These are phyloP conservation scores for Apiospora hydei DNA, from an alignment of 2,329 filamentous ascomycete genomes.

Conservation along the genomic window DNA sequence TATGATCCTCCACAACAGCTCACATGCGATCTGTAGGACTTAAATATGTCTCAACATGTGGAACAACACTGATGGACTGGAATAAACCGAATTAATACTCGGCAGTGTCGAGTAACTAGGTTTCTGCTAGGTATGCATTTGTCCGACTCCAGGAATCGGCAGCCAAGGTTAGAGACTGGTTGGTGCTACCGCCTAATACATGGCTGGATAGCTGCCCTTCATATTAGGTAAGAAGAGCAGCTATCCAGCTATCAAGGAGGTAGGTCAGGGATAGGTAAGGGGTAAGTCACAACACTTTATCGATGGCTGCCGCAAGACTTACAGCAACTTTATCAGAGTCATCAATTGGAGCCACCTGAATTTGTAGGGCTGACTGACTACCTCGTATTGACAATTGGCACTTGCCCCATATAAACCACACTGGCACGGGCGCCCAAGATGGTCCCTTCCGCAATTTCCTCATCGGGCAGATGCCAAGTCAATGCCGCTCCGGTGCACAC, in stretches of 20 bases:
- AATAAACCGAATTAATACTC: too few species aligned
- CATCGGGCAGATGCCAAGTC: background rate
- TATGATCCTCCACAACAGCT: background rate
- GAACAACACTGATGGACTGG: too few species aligned
- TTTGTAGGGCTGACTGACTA: slow-evolving; percentile 1
- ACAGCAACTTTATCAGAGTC: background rate
- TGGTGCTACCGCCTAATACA: background rate
- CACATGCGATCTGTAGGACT: too few species aligned
- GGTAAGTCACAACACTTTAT: too few species aligned
- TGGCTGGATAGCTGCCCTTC: background rate
- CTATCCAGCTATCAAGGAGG: background rate
- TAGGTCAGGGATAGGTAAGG: too few species aligned
- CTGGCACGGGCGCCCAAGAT: background rate
- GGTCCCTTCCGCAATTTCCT: slow-evolving; percentile 4
- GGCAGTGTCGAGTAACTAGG: background rate
- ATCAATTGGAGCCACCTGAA: background rate
- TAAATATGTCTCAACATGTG: too few species aligned
- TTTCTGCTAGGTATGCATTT: too few species aligned
- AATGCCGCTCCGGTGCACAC: background rate
- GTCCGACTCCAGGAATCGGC: too few species aligned
- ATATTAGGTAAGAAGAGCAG: background rate
- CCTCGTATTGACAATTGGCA: background rate
- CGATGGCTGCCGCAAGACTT: too few species aligned
- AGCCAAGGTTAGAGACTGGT: background rate
- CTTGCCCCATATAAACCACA: background rate